phyloP scores from a whole-genome alignment of 495 filamentous ascomycete species.

The Elaphomyces granulatus region DNA sequence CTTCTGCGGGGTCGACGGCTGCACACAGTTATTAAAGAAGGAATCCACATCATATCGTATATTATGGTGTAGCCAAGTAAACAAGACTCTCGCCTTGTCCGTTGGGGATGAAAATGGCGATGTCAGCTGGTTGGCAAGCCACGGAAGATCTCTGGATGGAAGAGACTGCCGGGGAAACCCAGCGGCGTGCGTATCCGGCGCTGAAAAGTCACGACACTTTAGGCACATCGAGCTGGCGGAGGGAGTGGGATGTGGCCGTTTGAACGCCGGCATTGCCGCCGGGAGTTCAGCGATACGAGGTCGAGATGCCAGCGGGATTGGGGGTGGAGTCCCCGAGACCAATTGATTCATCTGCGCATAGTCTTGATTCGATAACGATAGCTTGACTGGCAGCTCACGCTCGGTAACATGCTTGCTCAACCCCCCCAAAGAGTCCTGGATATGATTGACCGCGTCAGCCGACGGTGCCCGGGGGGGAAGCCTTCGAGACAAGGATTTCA shows the following conservation, averaged over 20 bases:
- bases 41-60: conserved; percentile 65
- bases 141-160: conserved; percentile 46
- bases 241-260: conserved; percentile 8
- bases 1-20: conserved; percentile 48
- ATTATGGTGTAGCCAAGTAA: conserved; percentile 93
- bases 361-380: neutral
- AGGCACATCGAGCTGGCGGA: conserved; percentile 42
- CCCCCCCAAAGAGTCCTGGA: conserved; percentile 28
- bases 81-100: conserved; percentile 83
- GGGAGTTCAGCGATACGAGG: conserved; percentile 42
- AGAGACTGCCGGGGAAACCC: conserved; percentile 58
- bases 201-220: conserved; percentile 75
- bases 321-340: conserved; percentile 29
- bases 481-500: conserved; percentile 14
- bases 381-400: neutral
- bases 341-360: conserved; percentile 6
- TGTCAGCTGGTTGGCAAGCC: conserved; percentile 65
- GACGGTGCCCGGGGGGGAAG: conserved; percentile 27
- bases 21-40: conserved; percentile 58
- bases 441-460: conserved; percentile 15
- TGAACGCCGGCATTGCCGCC: conserved; percentile 38
- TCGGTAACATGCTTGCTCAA: conserved; percentile 20
- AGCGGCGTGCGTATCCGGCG: conserved; percentile 61
- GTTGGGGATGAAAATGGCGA: conserved; percentile 64
- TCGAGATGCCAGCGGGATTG: conserved; percentile 41